A percentile compares a stretch with the other conserved stretches of the same genome.
phyloP scores from a whole-genome alignment of 2,329 filamentous ascomycete genomes.

The Fusarium dlaminii region DNA sequence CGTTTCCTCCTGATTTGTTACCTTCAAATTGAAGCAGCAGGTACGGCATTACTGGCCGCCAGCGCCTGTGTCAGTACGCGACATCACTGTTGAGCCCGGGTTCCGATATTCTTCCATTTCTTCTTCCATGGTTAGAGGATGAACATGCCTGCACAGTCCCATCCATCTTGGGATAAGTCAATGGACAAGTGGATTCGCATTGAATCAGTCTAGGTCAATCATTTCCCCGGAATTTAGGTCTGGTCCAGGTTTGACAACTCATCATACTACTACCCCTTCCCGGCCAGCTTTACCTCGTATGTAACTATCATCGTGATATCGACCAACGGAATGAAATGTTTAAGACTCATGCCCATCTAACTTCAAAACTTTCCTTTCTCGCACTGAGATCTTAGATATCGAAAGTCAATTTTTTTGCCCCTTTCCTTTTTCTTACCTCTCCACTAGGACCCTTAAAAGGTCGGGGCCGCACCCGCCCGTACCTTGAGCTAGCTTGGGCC shows the following conservation, averaged over 20 bases:
- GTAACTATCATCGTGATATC: not conserved
- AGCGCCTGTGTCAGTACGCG: not conserved
- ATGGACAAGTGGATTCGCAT: slow-evolving; percentile 6
- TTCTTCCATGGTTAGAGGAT: slow-evolving; percentile 24
- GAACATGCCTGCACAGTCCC: slow-evolving; percentile 10
- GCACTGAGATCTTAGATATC: not conserved
- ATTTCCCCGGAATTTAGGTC: slow-evolving; percentile 30
- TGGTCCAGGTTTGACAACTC: slow-evolving; percentile 15
- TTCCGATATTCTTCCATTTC: not conserved
- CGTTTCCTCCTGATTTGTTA: slow-evolving; percentile 5
- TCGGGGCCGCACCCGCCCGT: slow-evolving; percentile 11
- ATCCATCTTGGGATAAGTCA: slow-evolving; percentile 10
- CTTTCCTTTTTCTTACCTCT: not conserved
- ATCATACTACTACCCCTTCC: not conserved
- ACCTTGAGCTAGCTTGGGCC: slow-evolving; percentile 25
- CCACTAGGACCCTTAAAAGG: slow-evolving; percentile 12
- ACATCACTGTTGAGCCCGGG: not conserved
- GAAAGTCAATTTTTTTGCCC: not conserved
- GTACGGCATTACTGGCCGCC: not conserved
- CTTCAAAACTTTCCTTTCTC: not conserved
- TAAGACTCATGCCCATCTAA: not conserved
- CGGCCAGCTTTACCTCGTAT: not conserved
- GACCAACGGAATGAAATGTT: slow-evolving; percentile 2
- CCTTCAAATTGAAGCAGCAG: not conserved
- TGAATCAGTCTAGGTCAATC: slow-evolving; percentile 7